Evolutionary conservation across 2,329 filamentous ascomycete genomes (phyloP).

Genomic region (Penicillium olsonii): DNA sequence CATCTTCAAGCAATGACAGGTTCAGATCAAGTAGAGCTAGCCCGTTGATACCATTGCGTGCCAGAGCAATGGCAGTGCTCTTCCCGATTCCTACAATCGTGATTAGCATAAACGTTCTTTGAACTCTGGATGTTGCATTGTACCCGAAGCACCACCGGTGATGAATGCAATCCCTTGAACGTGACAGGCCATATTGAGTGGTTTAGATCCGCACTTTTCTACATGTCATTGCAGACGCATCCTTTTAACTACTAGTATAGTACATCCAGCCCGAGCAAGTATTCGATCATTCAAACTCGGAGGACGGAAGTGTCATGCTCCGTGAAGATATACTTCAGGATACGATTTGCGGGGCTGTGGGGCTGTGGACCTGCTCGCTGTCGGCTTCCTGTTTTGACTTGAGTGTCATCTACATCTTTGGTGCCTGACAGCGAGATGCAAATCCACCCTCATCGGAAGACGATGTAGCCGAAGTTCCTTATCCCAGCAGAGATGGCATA

Average conservation of each 20-base stretch:
- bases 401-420: background rate
- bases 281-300: background rate
- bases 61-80: constrained; percentile 52
- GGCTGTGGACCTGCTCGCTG: background rate
- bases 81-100: constrained; percentile 53
- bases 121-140: background rate
- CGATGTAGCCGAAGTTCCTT: background rate
- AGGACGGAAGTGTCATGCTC: background rate
- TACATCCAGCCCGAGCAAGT: background rate
- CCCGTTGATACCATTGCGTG: constrained; percentile 48
- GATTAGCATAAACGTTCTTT: too few species aligned
- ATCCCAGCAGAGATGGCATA: too few species aligned
- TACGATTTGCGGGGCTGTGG: background rate
- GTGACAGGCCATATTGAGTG: constrained; percentile 14
- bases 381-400: background rate
- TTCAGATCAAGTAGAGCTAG: constrained; percentile 56
- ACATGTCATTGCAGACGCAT: background rate
- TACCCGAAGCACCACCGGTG: constrained; percentile 29
- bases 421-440: background rate
- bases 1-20: constrained; percentile 36
- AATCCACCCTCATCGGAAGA: background rate
- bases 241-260: background rate
- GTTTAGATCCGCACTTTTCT: background rate
- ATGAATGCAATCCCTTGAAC: constrained; percentile 32
- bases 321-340: background rate